Percentiles rank a stretch among this genome's conserved stretches.
These are phyloP conservation scores for Sicyos edulis DNA, from an alignment of 306 rosid genomes.

Conservation along the genomic window DNA sequence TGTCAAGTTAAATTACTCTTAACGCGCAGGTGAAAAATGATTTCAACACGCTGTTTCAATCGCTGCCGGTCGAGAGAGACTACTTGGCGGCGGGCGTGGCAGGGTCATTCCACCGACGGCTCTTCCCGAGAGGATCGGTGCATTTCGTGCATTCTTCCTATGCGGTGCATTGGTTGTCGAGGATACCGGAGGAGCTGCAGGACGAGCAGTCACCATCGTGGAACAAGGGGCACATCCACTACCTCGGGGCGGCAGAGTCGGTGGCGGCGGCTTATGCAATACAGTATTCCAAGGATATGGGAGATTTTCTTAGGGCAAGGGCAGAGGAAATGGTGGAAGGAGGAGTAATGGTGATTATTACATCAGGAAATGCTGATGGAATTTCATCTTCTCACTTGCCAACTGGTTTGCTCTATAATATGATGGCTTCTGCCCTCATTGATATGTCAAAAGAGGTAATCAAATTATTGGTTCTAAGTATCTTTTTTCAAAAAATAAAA, in stretches of 20 bases:
- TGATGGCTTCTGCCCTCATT: conserved; percentile 26
- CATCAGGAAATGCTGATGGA: conserved; percentile 15
- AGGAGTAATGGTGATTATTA: conserved; percentile 29
- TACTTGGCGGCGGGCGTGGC: conserved; percentile 26
- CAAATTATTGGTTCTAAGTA: neutral
- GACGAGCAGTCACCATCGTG: conserved; percentile 23
- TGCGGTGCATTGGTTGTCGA: conserved; percentile 33
- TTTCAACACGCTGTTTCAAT: conserved; percentile 32
- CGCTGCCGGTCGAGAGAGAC: conserved; percentile 9
- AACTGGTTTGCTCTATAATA: neutral
- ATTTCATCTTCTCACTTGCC: conserved; percentile 10
- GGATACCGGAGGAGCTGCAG: conserved; percentile 20
- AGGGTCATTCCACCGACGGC: conserved; percentile 29
- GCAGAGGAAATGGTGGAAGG: conserved; percentile 37
- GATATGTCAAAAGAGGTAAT: conserved; percentile 48
- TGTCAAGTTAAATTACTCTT: neutral
- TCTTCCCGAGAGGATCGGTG: conserved; percentile 29
- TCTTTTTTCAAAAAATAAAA: too few species aligned
- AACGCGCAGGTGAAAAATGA: conserved; percentile 21
- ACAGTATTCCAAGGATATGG: conserved; percentile 33
- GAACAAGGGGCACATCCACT: conserved; percentile 30
- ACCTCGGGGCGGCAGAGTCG: conserved; percentile 11
- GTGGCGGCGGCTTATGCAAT: conserved; percentile 25
- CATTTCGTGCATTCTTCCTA: conserved; percentile 30
- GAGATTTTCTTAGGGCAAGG: conserved; percentile 27